Evolutionary conservation across 306 rosid species (phyloP).

Genomic region (Sechiopsis laciniata): DNA sequence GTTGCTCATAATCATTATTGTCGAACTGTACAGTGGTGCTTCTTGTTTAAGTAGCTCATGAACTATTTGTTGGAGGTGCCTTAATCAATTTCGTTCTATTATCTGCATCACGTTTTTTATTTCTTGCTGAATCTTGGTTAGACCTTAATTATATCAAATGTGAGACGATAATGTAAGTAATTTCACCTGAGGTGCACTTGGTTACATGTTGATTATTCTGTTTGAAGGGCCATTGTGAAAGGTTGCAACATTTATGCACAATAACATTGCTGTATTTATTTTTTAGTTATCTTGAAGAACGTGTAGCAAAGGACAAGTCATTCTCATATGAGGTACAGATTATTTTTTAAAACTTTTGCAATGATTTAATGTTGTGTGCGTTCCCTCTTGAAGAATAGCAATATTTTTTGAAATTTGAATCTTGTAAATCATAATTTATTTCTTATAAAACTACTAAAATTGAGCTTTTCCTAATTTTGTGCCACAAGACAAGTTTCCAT

Average conservation of each 20-base stretch:
- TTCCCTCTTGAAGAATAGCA: slow-evolving; percentile 8
- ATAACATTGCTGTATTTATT: slow-evolving; percentile 22
- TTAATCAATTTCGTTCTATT: not conserved
- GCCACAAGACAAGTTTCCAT: not conserved
- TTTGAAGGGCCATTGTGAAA: not conserved
- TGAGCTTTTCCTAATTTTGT: not conserved
- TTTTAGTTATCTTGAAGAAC: slow-evolving; percentile 81
- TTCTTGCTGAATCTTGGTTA: not conserved
- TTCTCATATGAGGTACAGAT: slow-evolving; percentile 80
- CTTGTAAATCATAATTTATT: not conserved
- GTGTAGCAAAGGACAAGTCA: slow-evolving; percentile 64
- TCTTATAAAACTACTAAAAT: not conserved
- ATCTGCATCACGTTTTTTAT: not conserved
- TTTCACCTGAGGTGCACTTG: slow-evolving; percentile 8
- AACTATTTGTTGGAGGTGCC: not conserved
- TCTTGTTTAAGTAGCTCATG: not conserved
- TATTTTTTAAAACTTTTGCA: slow-evolving; percentile 2
- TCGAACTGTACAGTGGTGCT: not conserved
- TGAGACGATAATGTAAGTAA: not conserved
- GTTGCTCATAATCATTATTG: not conserved
- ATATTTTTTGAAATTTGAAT: not conserved
- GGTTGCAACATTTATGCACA: slow-evolving; percentile 7
- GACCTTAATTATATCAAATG: not conserved
- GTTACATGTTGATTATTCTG: not conserved
- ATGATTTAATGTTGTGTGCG: not conserved